Evolutionary conservation across 352 stramenopile genomes (phyloP).

Genomic region (Globisporangium polare): DNA sequence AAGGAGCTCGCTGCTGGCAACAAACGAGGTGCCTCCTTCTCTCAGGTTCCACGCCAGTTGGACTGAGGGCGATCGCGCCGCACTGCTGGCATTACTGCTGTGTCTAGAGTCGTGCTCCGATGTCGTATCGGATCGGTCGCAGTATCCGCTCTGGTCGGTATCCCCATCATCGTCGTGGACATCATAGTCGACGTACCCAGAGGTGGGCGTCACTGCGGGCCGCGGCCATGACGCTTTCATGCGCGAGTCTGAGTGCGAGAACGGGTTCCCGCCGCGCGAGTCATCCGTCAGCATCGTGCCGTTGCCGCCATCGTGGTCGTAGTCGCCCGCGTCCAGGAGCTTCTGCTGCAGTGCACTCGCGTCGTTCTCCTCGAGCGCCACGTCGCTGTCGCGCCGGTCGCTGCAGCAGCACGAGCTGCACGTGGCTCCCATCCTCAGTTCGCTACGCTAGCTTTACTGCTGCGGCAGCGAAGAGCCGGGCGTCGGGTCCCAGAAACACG

Average conservation of each 20-base stretch:
- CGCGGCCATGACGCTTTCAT: constrained; percentile 13
- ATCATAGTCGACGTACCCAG: neutral
- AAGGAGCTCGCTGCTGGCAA: neutral
- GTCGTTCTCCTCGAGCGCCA: constrained; percentile 26
- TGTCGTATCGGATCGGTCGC: neutral
- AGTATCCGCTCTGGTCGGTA: neutral
- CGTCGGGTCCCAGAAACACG: constrained; percentile 6
- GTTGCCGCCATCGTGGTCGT: constrained; percentile 7
- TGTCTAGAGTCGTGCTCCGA: neutral
- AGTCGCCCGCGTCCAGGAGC: constrained; percentile 26
- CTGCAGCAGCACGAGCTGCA: constrained; percentile 38
- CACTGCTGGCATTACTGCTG: neutral
- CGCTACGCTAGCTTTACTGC: neutral
- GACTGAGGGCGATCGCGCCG: neutral
- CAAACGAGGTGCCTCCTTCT: neutral
- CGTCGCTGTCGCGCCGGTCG: constrained; percentile 26
- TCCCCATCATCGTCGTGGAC: constrained; percentile 1
- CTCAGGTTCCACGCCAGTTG: constrained; percentile 5
- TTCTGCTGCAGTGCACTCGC: constrained; percentile 45
- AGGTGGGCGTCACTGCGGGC: constrained; percentile 5
- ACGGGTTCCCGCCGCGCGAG: constrained; percentile 7
- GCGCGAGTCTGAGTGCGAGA: constrained; percentile 9
- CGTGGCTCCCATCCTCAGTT: constrained; percentile 27
- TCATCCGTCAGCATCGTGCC: constrained; percentile 10
- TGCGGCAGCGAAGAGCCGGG: too few species aligned